Percentiles rank a stretch among this genome's conserved stretches.
phyloP scores from a whole-genome alignment of 495 filamentous ascomycete genomes.

The Lasiosphaeria miniovina region DNA sequence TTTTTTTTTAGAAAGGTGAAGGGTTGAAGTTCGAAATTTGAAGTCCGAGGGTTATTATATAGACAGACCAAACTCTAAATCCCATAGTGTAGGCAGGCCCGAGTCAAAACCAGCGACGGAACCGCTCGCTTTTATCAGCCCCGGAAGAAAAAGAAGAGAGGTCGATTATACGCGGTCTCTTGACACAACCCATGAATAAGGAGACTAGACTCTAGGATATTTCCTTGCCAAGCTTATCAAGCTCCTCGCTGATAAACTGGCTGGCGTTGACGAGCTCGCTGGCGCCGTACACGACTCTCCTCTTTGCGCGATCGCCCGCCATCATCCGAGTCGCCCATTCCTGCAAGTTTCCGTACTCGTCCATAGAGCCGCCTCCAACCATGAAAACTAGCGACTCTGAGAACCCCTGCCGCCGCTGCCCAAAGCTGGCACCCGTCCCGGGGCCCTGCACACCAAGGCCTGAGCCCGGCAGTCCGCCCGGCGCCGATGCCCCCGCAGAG shows the following conservation, averaged over 20 bases:
- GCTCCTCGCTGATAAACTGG: slow-evolving; percentile 77
- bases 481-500: slow-evolving; percentile 28
- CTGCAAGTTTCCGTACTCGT: slow-evolving; percentile 96
- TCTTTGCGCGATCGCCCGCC: slow-evolving; percentile 51
- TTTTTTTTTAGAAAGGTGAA: too few relatives aligned
- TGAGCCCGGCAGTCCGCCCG: slow-evolving; percentile 42
- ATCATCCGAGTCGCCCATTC: slow-evolving; percentile 86
- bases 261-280: slow-evolving; percentile 90
- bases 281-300: slow-evolving; percentile 90
- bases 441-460: slow-evolving; percentile 44
- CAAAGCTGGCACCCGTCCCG: slow-evolving; percentile 84
- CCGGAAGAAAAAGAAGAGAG: too few relatives aligned
- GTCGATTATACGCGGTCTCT: not conserved
- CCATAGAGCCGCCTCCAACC: slow-evolving; percentile 96
- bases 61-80: too few relatives aligned
- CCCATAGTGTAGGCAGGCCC: too few relatives aligned
- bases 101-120: too few relatives aligned
- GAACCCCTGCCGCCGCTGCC: slow-evolving; percentile 89
- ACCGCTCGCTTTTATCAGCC: too few relatives aligned
- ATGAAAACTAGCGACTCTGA: slow-evolving; percentile 96
- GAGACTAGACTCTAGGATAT: slow-evolving; percentile 14
- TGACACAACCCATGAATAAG: not conserved
- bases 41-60: too few relatives aligned
- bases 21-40: too few relatives aligned
- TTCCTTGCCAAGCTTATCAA: slow-evolving; percentile 69